Percentiles rank a stretch among this genome's conserved stretches.
Evolutionary conservation across 495 filamentous ascomycete species (phyloP).

Genomic region (Pseudomonodictys pantanalensis): DNA sequence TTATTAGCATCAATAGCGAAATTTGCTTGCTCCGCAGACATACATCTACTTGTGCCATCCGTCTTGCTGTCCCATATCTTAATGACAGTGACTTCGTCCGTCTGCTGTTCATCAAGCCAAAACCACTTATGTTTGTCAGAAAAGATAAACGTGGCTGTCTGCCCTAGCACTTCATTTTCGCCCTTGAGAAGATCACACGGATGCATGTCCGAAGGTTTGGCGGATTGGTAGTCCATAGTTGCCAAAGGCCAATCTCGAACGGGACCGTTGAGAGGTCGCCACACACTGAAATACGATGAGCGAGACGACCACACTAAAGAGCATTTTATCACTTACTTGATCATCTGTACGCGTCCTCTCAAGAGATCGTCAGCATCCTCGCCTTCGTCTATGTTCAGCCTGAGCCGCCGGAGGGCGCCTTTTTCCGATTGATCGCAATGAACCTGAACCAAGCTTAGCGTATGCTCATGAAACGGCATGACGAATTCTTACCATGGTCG

Average conservation of each 20-base stretch:
- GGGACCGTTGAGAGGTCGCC: constrained; percentile 8
- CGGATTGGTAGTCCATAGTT: constrained; percentile 13
- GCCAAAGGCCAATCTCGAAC: constrained; percentile 19
- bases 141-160: constrained; percentile 5
- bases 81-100: constrained; percentile 14
- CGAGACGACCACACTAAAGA: not conserved
- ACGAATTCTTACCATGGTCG: constrained; percentile 17
- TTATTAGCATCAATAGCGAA: not conserved
- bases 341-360: constrained; percentile 6
- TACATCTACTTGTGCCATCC: not conserved
- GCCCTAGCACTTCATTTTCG: not conserved
- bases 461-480: not conserved
- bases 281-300: not conserved
- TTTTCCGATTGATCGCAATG: constrained; percentile 15
- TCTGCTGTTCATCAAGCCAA: constrained; percentile 2
- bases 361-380: constrained; percentile 1
- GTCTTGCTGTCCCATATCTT: constrained; percentile 17
- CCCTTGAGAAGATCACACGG: constrained; percentile 2
- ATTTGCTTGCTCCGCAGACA: not conserved
- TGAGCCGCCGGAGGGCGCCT: not conserved
- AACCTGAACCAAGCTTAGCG: not conserved
- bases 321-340: constrained; percentile 1
- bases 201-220: not conserved
- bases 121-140: constrained; percentile 9
- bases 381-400: not conserved